A percentile compares a stretch with the other conserved stretches of the same genome.
phyloP scores from a whole-genome alignment of 441 rosid genomes.

The Gossypium davidsonii region DNA sequence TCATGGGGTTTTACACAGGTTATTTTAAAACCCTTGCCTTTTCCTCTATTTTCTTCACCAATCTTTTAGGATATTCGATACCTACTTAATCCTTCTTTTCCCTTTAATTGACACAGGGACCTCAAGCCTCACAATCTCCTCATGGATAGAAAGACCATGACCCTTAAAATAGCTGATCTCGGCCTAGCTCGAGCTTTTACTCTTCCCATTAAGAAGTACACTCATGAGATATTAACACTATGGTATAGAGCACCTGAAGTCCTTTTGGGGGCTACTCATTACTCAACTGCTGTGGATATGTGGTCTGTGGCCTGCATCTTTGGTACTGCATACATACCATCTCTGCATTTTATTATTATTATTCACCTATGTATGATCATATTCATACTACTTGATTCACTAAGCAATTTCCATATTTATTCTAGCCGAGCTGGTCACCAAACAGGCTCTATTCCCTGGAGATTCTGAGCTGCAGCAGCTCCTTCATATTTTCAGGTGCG shows the following conservation, averaged over 20 bases:
- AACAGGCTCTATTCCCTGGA: conserved; percentile 92
- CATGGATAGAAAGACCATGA: conserved; percentile 74
- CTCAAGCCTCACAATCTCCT: conserved; percentile 93
- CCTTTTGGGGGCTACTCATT: conserved; percentile 89
- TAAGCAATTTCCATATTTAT: neutral
- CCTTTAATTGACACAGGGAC: conserved; percentile 42
- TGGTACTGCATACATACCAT: conserved; percentile 34
- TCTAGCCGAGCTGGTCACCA: conserved; percentile 75
- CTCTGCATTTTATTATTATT: neutral
- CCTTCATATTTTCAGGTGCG: conserved; percentile 81
- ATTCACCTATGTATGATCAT: neutral
- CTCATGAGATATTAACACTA: conserved; percentile 93
- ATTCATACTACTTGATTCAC: neutral
- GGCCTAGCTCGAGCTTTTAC: conserved; percentile 89
- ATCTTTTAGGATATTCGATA: neutral
- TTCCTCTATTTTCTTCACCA: neutral
- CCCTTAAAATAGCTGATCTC: conserved; percentile 91
- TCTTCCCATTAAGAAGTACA: conserved; percentile 84
- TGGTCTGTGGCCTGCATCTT: conserved; percentile 97
- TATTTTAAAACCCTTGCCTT: neutral
- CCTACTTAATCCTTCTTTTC: neutral
- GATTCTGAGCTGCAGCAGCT: conserved; percentile 98
- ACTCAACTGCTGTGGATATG: conserved; percentile 95
- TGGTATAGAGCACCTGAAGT: conserved; percentile 99
- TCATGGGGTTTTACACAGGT: conserved; percentile 95